Conservation (phyloP, 345 rosid species). For the Atalantia buxifolia region DNA sequence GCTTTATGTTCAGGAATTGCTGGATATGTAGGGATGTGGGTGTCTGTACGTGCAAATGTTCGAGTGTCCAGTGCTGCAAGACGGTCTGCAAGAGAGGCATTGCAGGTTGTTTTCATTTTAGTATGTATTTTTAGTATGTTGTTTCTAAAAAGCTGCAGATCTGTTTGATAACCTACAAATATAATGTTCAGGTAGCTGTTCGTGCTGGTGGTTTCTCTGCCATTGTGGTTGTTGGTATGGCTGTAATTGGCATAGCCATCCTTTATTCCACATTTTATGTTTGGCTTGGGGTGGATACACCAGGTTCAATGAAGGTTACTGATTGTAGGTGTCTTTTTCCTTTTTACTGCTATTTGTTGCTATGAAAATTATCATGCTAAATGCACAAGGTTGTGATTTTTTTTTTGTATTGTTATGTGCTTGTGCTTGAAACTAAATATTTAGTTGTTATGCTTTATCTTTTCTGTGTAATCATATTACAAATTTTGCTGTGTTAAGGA, state of each 20-base stretch:
- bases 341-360: neutral
- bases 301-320: slow-evolving; percentile 86
- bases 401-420: neutral
- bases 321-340: slow-evolving; percentile 62
- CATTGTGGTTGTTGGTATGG: slow-evolving; percentile 98
- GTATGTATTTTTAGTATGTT: neutral
- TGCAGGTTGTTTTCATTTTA: slow-evolving; percentile 65
- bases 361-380: neutral
- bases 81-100: slow-evolving; percentile 97
- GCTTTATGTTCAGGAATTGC: slow-evolving; percentile 94
- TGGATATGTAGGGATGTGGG: slow-evolving; percentile 99
- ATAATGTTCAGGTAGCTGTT: slow-evolving; percentile 65
- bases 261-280: slow-evolving; percentile 92
- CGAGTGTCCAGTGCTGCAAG: slow-evolving; percentile 98
- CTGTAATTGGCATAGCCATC: slow-evolving; percentile 93
- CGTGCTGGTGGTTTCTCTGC: slow-evolving; percentile 99
- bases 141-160: slow-evolving; percentile 17
- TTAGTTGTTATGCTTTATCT: neutral
- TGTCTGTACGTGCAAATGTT: slow-evolving; percentile 99
- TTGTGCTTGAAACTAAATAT: neutral
- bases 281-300: slow-evolving; percentile 82
- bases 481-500: neutral
- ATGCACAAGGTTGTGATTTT: neutral
- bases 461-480: neutral
- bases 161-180: slow-evolving; percentile 22